phyloP scores from a whole-genome alignment of 2,329 filamentous ascomycete species.

The Bipolaris gigantea region DNA sequence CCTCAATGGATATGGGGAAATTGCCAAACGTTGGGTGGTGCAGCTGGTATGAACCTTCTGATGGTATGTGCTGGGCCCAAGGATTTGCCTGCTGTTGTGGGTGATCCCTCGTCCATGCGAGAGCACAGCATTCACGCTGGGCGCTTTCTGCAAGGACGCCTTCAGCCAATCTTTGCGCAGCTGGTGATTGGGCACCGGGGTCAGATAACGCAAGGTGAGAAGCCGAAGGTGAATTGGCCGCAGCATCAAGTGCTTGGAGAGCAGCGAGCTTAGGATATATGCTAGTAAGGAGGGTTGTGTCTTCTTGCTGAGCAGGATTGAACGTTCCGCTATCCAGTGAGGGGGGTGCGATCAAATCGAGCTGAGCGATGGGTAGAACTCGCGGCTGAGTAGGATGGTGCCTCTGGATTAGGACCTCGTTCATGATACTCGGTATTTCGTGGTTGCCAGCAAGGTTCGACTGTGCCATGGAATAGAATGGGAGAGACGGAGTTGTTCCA shows the following conservation, averaged over 20 bases:
- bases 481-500: slow-evolving; percentile 68
- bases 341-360: slow-evolving; percentile 44
- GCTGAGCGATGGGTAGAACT: slow-evolving; percentile 45
- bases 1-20: slow-evolving; percentile 49
- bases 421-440: slow-evolving; percentile 55
- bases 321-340: slow-evolving; percentile 32
- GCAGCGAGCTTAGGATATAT: slow-evolving; percentile 54
- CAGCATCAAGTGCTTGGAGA: slow-evolving; percentile 50
- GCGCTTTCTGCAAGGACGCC: slow-evolving; percentile 63
- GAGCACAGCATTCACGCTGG: slow-evolving; percentile 68
- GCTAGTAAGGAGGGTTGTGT: slow-evolving; percentile 42
- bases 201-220: slow-evolving; percentile 65
- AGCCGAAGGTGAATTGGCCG: slow-evolving; percentile 50
- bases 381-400: slow-evolving; percentile 45
- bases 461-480: slow-evolving; percentile 69
- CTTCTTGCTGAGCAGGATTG: slow-evolving; percentile 36
- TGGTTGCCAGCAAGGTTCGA: slow-evolving; percentile 53
- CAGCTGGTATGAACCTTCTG: slow-evolving; percentile 49
- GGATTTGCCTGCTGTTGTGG: slow-evolving; percentile 42
- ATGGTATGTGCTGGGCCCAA: slow-evolving; percentile 42
- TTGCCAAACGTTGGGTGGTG: slow-evolving; percentile 50
- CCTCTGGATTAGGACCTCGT: slow-evolving; percentile 44
- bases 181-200: slow-evolving; percentile 65
- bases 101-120: slow-evolving; percentile 63
- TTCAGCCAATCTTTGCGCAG: slow-evolving; percentile 63